These are phyloP conservation scores for Cudoniella acicularis DNA, from an alignment of 495 filamentous ascomycete genomes.

Conservation along the genomic window DNA sequence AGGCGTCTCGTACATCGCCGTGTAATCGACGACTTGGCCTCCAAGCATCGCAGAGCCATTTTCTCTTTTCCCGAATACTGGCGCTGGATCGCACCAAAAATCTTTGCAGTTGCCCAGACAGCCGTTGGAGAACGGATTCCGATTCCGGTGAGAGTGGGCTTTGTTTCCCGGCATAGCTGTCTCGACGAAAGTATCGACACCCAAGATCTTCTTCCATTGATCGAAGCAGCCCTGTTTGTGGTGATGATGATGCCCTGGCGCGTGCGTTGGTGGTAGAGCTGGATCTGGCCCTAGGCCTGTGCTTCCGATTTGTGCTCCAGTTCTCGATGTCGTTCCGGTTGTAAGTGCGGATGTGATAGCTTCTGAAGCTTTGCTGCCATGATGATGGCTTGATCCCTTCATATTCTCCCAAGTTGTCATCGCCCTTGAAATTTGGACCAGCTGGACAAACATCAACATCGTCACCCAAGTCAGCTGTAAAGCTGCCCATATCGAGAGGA, in stretches of 20 bases:
- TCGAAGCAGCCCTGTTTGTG: constrained; percentile 61
- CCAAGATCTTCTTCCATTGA: constrained; percentile 79
- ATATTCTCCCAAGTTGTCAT: constrained; percentile 97
- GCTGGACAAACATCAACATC: constrained; percentile 90
- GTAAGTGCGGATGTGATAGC: constrained; percentile 76
- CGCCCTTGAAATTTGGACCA: constrained; percentile 83
- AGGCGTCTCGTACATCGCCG: constrained; percentile 83
- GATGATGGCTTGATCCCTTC: constrained; percentile 60
- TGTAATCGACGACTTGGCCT: constrained; percentile 80
- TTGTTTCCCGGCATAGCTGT: constrained; percentile 61
- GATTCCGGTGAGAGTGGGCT: constrained; percentile 41
- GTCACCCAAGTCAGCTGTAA: constrained; percentile 90
- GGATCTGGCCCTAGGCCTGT: constrained; percentile 38
- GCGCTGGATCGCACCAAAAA: constrained; percentile 90
- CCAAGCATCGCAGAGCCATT: constrained; percentile 72
- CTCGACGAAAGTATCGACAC: constrained; percentile 87
- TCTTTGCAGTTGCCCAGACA: constrained; percentile 84
- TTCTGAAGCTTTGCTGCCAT: constrained; percentile 46
- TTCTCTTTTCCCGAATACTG: constrained; percentile 71
- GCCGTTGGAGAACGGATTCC: constrained; percentile 83
- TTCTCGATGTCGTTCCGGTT: constrained; percentile 61
- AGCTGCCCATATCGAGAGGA: constrained; percentile 70
- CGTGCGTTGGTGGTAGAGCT: constrained; percentile 33
- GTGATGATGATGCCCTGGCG: constrained; percentile 43
- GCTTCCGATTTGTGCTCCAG: constrained; percentile 61